phyloP scores from a whole-genome alignment of 2,329 filamentous ascomycete genomes.

The Fusarium decemcellulare region DNA sequence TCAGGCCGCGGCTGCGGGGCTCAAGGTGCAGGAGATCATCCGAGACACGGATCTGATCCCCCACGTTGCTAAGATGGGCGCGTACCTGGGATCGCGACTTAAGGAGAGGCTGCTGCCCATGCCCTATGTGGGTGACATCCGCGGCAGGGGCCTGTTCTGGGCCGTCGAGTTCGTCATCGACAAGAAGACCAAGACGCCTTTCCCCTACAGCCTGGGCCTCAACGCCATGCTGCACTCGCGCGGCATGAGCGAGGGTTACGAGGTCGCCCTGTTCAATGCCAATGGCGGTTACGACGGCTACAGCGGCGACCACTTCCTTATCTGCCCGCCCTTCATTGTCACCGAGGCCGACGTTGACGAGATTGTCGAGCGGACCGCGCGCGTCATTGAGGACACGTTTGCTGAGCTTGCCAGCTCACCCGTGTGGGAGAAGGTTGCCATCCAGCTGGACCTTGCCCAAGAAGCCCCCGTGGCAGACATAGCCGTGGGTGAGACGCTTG shows the following conservation, averaged over 20 bases:
- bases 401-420: slow-evolving; percentile 23
- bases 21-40: slow-evolving; percentile 39
- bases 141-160: slow-evolving; percentile 41
- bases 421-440: slow-evolving; percentile 34
- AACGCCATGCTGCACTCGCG: slow-evolving; percentile 28
- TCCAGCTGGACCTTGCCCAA: slow-evolving; percentile 31
- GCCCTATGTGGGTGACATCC: slow-evolving; percentile 38
- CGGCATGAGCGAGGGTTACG: slow-evolving; percentile 39
- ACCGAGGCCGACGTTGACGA: slow-evolving; percentile 32
- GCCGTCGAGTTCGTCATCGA: slow-evolving; percentile 42
- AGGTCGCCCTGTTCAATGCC: slow-evolving; percentile 40
- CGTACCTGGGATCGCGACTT: slow-evolving; percentile 28
- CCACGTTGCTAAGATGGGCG: slow-evolving; percentile 18
- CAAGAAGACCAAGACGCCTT: slow-evolving; percentile 35
- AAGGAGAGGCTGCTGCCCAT: slow-evolving; percentile 24
- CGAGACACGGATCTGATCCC: slow-evolving; percentile 21
- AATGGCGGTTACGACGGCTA: slow-evolving; percentile 42
- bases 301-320: slow-evolving; percentile 37
- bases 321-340: slow-evolving; percentile 40
- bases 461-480: background rate
- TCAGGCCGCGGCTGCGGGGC: slow-evolving; percentile 26
- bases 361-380: slow-evolving; percentile 34
- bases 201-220: slow-evolving; percentile 29
- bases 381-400: slow-evolving; percentile 38
- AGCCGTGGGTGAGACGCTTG: background rate